phyloP scores from a whole-genome alignment of 73 alveolate species.

The Effrenium voratum region DNA sequence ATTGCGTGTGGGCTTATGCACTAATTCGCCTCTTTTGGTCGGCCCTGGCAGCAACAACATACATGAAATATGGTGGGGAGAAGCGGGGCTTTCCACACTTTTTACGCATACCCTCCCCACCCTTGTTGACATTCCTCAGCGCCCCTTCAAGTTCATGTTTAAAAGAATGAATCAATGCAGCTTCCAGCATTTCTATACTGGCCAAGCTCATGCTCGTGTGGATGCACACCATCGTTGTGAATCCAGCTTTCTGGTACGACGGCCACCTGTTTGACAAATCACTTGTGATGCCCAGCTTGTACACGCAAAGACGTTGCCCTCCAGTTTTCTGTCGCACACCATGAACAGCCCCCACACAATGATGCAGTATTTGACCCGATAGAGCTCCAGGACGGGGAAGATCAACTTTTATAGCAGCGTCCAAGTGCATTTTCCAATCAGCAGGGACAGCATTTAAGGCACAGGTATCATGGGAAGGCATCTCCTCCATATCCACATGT shows the following conservation, averaged over 20 bases:
- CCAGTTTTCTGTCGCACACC: neutral
- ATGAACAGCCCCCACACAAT: neutral
- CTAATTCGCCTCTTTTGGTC: neutral
- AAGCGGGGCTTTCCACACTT: neutral
- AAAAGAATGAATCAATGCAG: neutral
- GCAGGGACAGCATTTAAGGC: neutral
- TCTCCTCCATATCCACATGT: neutral
- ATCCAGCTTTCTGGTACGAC: neutral
- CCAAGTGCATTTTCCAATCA: neutral
- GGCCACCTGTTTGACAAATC: neutral
- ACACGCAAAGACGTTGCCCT: neutral
- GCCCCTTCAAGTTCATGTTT: neutral
- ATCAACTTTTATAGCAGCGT: neutral
- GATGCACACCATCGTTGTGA: neutral
- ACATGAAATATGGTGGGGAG: neutral
- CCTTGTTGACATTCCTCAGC: neutral
- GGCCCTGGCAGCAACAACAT: neutral
- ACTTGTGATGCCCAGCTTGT: conserved; percentile 12
- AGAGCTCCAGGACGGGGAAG: neutral
- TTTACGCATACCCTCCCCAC: neutral
- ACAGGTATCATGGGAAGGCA: neutral
- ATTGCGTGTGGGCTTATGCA: too few relatives aligned
- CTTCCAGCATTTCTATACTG: neutral
- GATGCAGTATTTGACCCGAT: neutral
- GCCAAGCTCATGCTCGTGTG: neutral